Base-by-base conservation (phyloP, 2,329 filamentous ascomycete genomes). In the Curvularia sp. region DNA sequence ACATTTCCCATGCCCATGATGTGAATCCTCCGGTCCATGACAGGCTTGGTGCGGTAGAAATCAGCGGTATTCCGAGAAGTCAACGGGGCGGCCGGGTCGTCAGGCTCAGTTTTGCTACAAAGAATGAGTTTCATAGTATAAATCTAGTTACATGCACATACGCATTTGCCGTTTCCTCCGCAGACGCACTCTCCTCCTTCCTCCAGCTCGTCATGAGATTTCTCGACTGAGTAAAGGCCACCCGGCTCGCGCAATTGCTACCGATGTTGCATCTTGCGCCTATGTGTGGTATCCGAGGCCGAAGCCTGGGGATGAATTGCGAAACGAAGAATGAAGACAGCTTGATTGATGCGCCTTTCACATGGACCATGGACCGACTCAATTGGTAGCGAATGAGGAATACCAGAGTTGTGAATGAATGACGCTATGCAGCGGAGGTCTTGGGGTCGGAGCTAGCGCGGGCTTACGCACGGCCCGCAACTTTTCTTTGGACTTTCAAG, bases 1-100 rank as follows among this genome's bases (percentile, higher is more conserved):
- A 97, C 82, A 72, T 92, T 96, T 35, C 93, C 93, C 10, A 90
- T 74, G 10, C 94, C 93, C 3, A 97, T 79, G 48, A 97, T 84
- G 70, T 95, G 87, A 24, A 77, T 72, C 3, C 74, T 67, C 38
- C 68, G 66, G 49, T 77, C 66, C 31, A 67, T 39, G 3, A 72
- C 68, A 10, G 69, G 65, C 38, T 68, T 54, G 6, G 55, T 55
- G 56, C 75, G 73, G 60, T 77, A 77, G 65, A 77, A 76, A 47
- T 70, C 68, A 56, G 72, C 64, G 4, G 69, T 55, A 46, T 61
- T 65, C 44, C 46, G 50, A 31, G 20, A 48, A 26, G 22, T 46
- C 18, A 15, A 52, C 8, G 43, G 24, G 13, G 15, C 6, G n/a
- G 24, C 13, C 13, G 22, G 13, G n/a, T 66, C 72, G 30, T 69